Conservation (phyloP, 2,329 filamentous ascomycete species). For the Diaporthe amygdali region DNA sequence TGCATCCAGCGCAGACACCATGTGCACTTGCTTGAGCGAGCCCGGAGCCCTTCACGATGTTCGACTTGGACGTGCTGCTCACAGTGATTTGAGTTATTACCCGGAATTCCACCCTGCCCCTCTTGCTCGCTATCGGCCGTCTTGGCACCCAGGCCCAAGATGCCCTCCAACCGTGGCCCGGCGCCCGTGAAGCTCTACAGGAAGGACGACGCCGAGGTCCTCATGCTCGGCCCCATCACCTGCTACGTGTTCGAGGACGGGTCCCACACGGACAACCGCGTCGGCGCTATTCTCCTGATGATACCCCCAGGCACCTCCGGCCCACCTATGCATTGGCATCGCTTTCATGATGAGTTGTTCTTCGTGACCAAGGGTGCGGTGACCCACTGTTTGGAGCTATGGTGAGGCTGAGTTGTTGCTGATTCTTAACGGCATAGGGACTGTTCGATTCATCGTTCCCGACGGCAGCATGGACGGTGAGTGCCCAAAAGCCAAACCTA, state of each 20-base stretch:
- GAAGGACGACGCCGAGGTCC: conserved; percentile 36
- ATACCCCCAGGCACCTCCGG: conserved; percentile 38
- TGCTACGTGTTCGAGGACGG: conserved; percentile 42
- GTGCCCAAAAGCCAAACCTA: not conserved
- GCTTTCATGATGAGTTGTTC: conserved; percentile 44
- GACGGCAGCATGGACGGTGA: conserved; percentile 29
- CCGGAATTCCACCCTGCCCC: not conserved
- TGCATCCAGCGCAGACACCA: not conserved
- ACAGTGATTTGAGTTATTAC: not conserved
- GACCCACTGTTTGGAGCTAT: too few relatives aligned
- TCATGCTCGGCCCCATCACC: conserved; percentile 38
- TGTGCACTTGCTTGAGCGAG: not conserved
- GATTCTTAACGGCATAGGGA: conserved; percentile 27
- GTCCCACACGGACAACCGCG: conserved; percentile 38
- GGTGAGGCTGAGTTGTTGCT: not conserved
- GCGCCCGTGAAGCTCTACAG: conserved; percentile 36
- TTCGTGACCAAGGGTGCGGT: conserved; percentile 38
- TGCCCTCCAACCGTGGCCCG: conserved; percentile 38
- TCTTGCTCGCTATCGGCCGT: not conserved
- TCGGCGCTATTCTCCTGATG: conserved; percentile 38
- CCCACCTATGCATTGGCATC: conserved; percentile 44
- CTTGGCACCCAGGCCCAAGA: conserved; percentile 24
- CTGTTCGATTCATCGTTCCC: conserved; percentile 38
- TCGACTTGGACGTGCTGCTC: not conserved
- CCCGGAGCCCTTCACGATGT: not conserved